Base-by-base conservation (phyloP, 2,329 filamentous ascomycete genomes). In the Xylaria digitata region DNA sequence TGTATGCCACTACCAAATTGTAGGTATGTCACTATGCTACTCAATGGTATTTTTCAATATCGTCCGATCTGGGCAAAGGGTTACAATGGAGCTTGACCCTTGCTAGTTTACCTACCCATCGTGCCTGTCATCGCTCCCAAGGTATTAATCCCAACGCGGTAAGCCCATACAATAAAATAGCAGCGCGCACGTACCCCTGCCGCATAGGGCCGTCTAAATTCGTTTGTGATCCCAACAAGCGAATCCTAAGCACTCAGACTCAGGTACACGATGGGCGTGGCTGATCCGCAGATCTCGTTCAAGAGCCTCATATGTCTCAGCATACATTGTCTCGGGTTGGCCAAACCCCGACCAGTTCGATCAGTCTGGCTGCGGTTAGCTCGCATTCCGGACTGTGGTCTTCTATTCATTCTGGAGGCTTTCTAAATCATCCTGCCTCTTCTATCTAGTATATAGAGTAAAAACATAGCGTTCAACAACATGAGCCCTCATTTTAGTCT, bases 291-390 rank as follows among this genome's bases (percentile, higher is more conserved):
- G 52, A 61, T 48, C 17, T 15, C 17, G 42, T 42, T 48, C 23
- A 26, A 67, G 67, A 69, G 67, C 64, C 64, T 69, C 64, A 63
- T 37, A 8, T 30, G n/a, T 49, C 48, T 37, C 34, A 6, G 37
- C 6, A 21, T 57, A 15, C 34, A 23, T n/a, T 48, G 32, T 57
- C 61, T 45, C 19, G 15, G 32, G 15, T 48, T 61, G 21, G 32
- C n/a, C 48, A 11, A 42, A 30, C 52, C 17, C 13, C 37, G 15
- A 23, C 19, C 46, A 26, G 7, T 19, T 52, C 37, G 21, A 19
- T 17, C 46, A 15, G 50, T 37, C 11, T 15, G 21, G 49, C 17
- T 7, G 9, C 54, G n/a, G 43, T 23, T 37, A 45, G 11, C 26
- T 23, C 26, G 46, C 42, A 59, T 37, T 42, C 21, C 42, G n/a